Percentiles rank a stretch among this genome's conserved stretches.
Conservation (phyloP, 208 protist species). For the Acanthamoeba lenticulata region DNA sequence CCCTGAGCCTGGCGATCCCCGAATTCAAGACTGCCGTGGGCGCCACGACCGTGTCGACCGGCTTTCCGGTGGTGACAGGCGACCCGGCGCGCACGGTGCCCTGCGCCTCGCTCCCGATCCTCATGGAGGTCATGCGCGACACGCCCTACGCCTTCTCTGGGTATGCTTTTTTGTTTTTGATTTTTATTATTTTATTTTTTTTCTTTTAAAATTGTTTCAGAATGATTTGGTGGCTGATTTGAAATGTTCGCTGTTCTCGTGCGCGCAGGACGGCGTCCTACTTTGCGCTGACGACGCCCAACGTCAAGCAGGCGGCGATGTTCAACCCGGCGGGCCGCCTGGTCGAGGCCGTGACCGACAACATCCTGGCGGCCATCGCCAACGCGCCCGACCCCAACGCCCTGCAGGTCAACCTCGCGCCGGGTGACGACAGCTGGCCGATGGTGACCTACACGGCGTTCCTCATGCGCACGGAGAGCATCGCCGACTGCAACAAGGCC, state of each 20-base stretch:
- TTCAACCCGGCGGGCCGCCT: neutral
- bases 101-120: neutral
- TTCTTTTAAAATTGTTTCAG: neutral
- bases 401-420: slow-evolving; percentile 1
- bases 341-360: neutral
- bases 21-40: neutral
- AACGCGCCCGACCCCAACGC: neutral
- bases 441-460: slow-evolving; percentile 42
- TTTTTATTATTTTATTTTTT: neutral
- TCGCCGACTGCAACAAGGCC: slow-evolving; percentile 22
- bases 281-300: slow-evolving; percentile 36
- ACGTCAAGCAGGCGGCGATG: slow-evolving; percentile 1
- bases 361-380: neutral
- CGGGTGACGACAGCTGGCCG: slow-evolving; percentile 36
- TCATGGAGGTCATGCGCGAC: neutral
- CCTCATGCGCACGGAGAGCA: neutral
- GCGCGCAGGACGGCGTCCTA: neutral
- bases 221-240: neutral
- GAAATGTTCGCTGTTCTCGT: neutral
- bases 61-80: neutral
- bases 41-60: too few species aligned
- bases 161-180: neutral
- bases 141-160: neutral
- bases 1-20: neutral
- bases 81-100: neutral